phyloP scores from a whole-genome alignment of 352 stramenopile species.

The Phytophthora pluvialis region DNA sequence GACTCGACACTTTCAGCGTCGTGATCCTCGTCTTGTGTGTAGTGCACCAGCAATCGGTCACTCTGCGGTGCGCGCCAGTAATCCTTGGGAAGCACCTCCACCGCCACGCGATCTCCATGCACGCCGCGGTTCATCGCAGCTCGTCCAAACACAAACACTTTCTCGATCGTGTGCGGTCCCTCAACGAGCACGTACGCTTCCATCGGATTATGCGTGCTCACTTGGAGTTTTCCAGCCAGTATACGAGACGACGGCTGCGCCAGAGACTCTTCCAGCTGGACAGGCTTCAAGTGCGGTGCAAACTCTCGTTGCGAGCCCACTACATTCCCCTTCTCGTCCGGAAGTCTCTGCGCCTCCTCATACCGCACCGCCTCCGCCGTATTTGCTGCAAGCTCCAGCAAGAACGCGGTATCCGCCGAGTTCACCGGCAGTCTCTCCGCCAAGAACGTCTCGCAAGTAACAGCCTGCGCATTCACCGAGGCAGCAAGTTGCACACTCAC shows the following conservation, averaged over 20 bases:
- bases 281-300: conserved; percentile 48
- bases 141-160: conserved; percentile 76
- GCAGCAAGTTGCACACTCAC: conserved; percentile 48
- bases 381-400: conserved; percentile 66
- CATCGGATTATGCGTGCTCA: conserved; percentile 75
- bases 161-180: conserved; percentile 45
- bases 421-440: conserved; percentile 41
- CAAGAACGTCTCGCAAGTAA: conserved; percentile 69
- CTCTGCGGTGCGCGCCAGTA: conserved; percentile 80
- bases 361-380: conserved; percentile 61
- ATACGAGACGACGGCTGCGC: conserved; percentile 32
- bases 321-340: conserved; percentile 35
- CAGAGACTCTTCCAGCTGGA: conserved; percentile 49
- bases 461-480: conserved; percentile 49
- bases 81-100: conserved; percentile 89
- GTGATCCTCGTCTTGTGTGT: conserved; percentile 55
- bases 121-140: conserved; percentile 96
- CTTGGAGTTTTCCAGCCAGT: conserved; percentile 64
- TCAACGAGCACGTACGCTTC: conserved; percentile 79
- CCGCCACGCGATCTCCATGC: conserved; percentile 96
- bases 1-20: conserved; percentile 30
- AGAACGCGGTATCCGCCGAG: conserved; percentile 41
- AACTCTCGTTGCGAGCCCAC: conserved; percentile 48
- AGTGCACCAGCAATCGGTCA: conserved; percentile 75
- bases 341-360: conserved; percentile 46